Base-by-base conservation (phyloP, 23 red algal genomes). In the Gracilaria caudata region DNA sequence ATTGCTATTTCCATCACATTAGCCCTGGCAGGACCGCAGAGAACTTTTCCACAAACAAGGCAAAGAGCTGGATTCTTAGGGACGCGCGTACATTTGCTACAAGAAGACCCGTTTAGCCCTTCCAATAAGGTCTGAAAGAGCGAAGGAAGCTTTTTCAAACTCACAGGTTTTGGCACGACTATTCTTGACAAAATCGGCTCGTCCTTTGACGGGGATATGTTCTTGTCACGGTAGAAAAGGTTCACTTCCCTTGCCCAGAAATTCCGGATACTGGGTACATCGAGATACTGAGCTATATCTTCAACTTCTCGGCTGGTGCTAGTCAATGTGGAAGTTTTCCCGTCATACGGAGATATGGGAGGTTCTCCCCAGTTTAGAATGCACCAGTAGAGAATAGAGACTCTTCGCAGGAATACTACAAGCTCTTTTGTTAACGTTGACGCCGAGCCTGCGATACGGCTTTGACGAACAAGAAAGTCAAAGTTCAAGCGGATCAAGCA, bases 91-190 rank as follows among this genome's bases (percentile, higher is more conserved):
- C 93, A 95, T n/a, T 39, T 47, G 25, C 33, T 61, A 70, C 93
- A 95, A 4, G 9, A 26, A 25, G 54, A 66, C 16, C 80, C 71
- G 23, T 78, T 40, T 29, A 89, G 33, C 26, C 34, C 20, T 53
- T 96, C 94, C 13, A 96, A 56, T 23, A 96, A 49, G 3, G 78
- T 77, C 34, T 86, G 87, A 73, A 86, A 92, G 8, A 80, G 20
- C 0, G 16, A 23, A 23, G 94, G 87, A 16, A 96, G 78, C 21
- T 60, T 65, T 10, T 81, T 70, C 0, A 96, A 73, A 6, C 83
- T 35, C 24, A 64, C 55, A 9, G 44, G 94, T 38, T 78, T 49
- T 77, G 78, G 89, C 32, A 28, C n/a, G 29, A 77, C 49, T 17
- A 44, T 19, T 45, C 16, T 51, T 33, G 46, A 53, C 36, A 35